Evolutionary conservation across 352 stramenopile species (phyloP).

Genomic region (Phytopythium vexans): DNA sequence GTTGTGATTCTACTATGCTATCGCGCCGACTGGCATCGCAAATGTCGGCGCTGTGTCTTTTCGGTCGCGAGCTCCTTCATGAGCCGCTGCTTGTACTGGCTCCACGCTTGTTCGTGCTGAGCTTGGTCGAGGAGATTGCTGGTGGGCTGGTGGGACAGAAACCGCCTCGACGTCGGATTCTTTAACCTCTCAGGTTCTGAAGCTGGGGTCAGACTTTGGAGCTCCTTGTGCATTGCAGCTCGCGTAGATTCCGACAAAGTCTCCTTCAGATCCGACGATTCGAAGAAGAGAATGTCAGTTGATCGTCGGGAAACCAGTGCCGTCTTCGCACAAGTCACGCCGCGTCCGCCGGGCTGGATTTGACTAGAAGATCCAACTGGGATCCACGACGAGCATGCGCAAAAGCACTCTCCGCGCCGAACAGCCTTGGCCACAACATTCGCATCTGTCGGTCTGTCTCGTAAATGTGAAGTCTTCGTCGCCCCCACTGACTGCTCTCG

Average conservation of each 20-base stretch:
- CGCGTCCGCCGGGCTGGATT: constrained; percentile 5
- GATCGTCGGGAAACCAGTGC: constrained; percentile 35
- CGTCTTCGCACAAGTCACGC: constrained; percentile 42
- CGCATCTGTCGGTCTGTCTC: neutral
- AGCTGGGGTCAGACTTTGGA: constrained; percentile 16
- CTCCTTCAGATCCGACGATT: constrained; percentile 27
- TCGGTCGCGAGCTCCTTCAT: constrained; percentile 9
- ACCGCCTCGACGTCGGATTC: neutral
- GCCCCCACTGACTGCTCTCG: neutral
- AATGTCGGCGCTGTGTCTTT: neutral
- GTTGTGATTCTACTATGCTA: neutral
- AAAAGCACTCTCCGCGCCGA: constrained; percentile 44
- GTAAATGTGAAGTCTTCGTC: constrained; percentile 8
- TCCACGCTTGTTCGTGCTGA: constrained; percentile 19
- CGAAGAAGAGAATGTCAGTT: constrained; percentile 52
- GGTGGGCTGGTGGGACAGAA: neutral
- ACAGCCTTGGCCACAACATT: constrained; percentile 18
- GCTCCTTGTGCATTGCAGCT: constrained; percentile 32
- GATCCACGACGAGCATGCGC: constrained; percentile 52
- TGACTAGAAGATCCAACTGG: constrained; percentile 27
- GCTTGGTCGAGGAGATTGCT: constrained; percentile 26
- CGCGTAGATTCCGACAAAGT: constrained; percentile 33
- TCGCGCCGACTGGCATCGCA: constrained; percentile 3
- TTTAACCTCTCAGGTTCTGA: constrained; percentile 4
- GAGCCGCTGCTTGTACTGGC: constrained; percentile 30